Base-by-base conservation (phyloP, 2,329 filamentous ascomycete species). In the Sporothrix phasma region DNA sequence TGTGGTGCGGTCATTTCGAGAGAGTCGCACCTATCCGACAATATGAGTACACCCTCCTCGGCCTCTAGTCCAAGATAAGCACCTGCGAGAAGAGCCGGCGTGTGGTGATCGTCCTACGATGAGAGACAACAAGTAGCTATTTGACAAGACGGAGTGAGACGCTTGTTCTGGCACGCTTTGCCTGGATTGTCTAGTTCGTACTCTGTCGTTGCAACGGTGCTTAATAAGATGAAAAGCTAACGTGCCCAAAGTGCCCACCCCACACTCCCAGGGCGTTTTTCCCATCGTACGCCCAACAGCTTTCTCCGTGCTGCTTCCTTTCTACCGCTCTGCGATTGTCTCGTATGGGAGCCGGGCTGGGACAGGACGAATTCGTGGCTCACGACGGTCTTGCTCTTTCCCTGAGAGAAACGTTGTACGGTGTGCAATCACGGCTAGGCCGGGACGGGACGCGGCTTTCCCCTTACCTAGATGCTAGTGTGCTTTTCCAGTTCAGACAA, bases 371-470 rank as follows among this genome's bases (percentile, higher is more conserved):
- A 24, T 37, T 3, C 8, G 5, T 37, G 34, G 34, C 34, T 37
- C 34, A 37, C 7, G 8, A 37, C 34, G 11, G 34, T 0, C 15
- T 8, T 37, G 34, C 34, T 37, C 34, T 13, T 37, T 37, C 34
- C 15, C n/a, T n/a, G n/a, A n/a, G n/a, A n/a, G n/a, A n/a, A n/a
- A n/a, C n/a, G n/a, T n/a, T n/a, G n/a, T n/a, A n/a, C n/a, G n/a
- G n/a, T n/a, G n/a, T n/a, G n/a, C n/a, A n/a, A n/a, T n/a, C n/a
- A n/a, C n/a, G n/a, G n/a, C 41, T 60, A 60, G 22, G 39, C 58
- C 58, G 58, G 58, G 58, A 47, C 58, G 58, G 58, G 58, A 61
- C 58, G 58, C 41, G 56, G 39, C 19, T 34, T 26, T 19, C 51
- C 51, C 51, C 19, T 22, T 56, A 19, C 15, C 26, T 51, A 8